phyloP scores from a whole-genome alignment of 2,329 filamentous ascomycete species.

The Talaromyces atroroseus region DNA sequence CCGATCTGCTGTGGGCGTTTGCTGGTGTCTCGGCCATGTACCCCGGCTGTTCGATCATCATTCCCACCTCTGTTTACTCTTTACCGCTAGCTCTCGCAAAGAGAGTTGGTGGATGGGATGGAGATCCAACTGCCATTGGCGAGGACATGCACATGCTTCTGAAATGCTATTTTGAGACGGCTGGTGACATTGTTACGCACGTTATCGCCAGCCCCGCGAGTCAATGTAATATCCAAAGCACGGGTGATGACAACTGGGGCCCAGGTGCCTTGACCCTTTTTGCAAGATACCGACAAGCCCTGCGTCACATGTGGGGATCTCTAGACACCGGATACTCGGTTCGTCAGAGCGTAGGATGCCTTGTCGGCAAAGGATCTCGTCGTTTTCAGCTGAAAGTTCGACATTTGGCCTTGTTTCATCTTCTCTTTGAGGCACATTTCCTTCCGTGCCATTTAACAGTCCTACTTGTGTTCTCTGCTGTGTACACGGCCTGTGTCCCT shows the following conservation, averaged over 20 bases:
- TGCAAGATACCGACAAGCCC: slow-evolving; percentile 65
- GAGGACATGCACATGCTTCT: slow-evolving; percentile 75
- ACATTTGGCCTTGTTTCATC: slow-evolving; percentile 55
- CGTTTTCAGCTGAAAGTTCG: slow-evolving; percentile 29
- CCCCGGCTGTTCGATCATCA: slow-evolving; percentile 57
- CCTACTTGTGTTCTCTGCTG: slow-evolving; percentile 54
- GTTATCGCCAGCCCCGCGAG: slow-evolving; percentile 65
- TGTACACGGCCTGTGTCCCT: slow-evolving; percentile 54
- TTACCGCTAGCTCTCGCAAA: slow-evolving; percentile 62
- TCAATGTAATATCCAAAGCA: slow-evolving; percentile 65
- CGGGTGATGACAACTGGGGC: slow-evolving; percentile 47
- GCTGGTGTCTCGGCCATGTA: slow-evolving; percentile 67
- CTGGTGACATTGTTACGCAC: slow-evolving; percentile 60
- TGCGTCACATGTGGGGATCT: slow-evolving; percentile 69
- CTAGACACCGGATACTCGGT: slow-evolving; percentile 62
- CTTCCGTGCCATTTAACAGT: slow-evolving; percentile 62
- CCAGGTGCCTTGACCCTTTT: slow-evolving; percentile 48
- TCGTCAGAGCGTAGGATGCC: slow-evolving; percentile 28
- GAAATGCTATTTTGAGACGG: slow-evolving; percentile 70
- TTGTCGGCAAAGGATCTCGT: slow-evolving; percentile 1
- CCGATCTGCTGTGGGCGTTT: slow-evolving; percentile 66
- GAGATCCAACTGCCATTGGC: slow-evolving; percentile 64
- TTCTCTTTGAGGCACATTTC: slow-evolving; percentile 67
- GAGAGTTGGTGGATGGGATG: slow-evolving; percentile 67
- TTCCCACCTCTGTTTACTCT: slow-evolving; percentile 70